phyloP scores from a whole-genome alignment of 1,284 basidiomycete species.

The Apiotrichum porosum region DNA sequence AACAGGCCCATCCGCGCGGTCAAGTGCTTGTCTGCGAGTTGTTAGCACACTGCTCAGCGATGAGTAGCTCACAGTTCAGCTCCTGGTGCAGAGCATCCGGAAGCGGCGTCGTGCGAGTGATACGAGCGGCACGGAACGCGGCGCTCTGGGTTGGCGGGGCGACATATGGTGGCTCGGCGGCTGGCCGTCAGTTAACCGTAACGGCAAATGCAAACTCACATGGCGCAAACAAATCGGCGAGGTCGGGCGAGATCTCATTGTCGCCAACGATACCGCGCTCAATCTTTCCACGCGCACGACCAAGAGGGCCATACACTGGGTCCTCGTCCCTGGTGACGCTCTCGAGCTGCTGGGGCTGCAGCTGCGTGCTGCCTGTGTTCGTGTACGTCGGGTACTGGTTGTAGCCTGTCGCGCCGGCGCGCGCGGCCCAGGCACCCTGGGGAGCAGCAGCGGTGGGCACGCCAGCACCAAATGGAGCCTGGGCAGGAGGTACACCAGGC shows the following conservation, averaged over 20 bases:
- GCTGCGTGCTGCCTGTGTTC: not conserved
- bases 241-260: slow-evolving; percentile 38
- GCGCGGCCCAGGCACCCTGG: not conserved
- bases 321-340: slow-evolving; percentile 37
- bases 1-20: slow-evolving; percentile 72
- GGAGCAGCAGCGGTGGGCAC: not conserved
- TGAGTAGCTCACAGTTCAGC: slow-evolving; percentile 32
- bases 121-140: slow-evolving; percentile 22
- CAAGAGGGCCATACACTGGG: slow-evolving; percentile 38
- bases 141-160: slow-evolving; percentile 12
- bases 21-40: slow-evolving; percentile 28
- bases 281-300: slow-evolving; percentile 34
- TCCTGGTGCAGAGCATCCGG: slow-evolving; percentile 45
- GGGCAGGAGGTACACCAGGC: too few relatives aligned
- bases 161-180: slow-evolving; percentile 20
- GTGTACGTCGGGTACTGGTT: too few relatives aligned
- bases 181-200: slow-evolving; percentile 3
- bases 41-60: not conserved
- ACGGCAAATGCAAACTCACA: slow-evolving; percentile 22
- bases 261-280: slow-evolving; percentile 33
- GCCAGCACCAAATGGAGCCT: not conserved
- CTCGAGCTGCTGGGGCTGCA: slow-evolving; percentile 33
- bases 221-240: slow-evolving; percentile 21
- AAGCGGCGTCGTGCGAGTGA: slow-evolving; percentile 31
- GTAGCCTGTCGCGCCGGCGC: too few relatives aligned